These are phyloP conservation scores for Trametes punicea DNA, from an alignment of 768 basidiomycete species.

Conservation along the genomic window DNA sequence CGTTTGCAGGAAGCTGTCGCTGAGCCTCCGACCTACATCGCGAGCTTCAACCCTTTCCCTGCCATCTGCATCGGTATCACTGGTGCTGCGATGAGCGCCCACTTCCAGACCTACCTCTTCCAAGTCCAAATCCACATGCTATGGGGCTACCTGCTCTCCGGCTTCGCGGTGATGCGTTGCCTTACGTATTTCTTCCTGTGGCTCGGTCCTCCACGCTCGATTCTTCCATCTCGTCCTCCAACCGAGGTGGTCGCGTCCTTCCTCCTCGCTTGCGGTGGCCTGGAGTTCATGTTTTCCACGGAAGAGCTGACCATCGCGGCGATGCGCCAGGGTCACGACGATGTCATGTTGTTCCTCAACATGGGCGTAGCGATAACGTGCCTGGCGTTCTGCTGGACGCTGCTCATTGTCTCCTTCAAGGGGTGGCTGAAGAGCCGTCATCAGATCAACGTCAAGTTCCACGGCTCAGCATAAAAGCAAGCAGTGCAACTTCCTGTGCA, in stretches of 20 bases:
- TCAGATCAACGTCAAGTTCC: slow-evolving; percentile 30
- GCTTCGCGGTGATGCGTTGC: slow-evolving; percentile 74
- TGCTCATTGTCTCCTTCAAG: slow-evolving; percentile 73
- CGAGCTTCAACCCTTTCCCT: slow-evolving; percentile 88
- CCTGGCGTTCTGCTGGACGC: slow-evolving; percentile 81
- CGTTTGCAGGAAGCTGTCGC: slow-evolving; percentile 41
- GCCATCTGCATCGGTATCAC: slow-evolving; percentile 93
- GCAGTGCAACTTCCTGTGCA: neutral
- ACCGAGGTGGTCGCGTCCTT: slow-evolving; percentile 89
- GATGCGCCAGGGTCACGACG: slow-evolving; percentile 87
- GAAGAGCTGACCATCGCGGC: slow-evolving; percentile 89
- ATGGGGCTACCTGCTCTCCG: slow-evolving; percentile 87
- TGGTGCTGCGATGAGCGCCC: slow-evolving; percentile 90
- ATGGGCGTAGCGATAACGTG: slow-evolving; percentile 84
- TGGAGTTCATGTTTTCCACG: slow-evolving; percentile 86
- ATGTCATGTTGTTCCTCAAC: slow-evolving; percentile 86
- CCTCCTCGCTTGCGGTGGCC: slow-evolving; percentile 82
- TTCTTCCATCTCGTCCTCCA: slow-evolving; percentile 89
- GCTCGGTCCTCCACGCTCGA: slow-evolving; percentile 77
- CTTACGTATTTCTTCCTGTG: slow-evolving; percentile 95
- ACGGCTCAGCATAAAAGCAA: slow-evolving; percentile 32
- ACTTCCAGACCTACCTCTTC: slow-evolving; percentile 88
- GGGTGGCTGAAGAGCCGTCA: slow-evolving; percentile 66
- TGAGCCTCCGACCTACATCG: slow-evolving; percentile 71
- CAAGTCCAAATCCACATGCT: slow-evolving; percentile 89